Percentiles rank a stretch among this genome's conserved stretches.
phyloP scores from a whole-genome alignment of 1,139 yeast species.

The Yamadazyma spencermartinsiae region DNA sequence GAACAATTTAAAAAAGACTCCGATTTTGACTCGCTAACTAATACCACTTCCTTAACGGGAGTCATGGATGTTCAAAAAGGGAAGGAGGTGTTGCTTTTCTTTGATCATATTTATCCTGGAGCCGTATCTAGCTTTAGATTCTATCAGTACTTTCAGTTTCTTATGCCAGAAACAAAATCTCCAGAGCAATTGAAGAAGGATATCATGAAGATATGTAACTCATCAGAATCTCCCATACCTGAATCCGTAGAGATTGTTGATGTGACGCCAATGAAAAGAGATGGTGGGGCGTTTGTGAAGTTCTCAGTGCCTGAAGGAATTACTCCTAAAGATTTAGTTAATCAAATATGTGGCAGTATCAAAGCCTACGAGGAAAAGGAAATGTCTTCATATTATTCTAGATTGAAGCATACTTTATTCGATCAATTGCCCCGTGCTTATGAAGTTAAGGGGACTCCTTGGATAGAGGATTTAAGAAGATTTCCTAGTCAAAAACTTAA shows the following conservation, averaged over 20 bases:
- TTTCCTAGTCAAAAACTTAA: constrained; percentile 64
- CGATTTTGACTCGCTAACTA: constrained; percentile 37
- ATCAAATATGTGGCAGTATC: constrained; percentile 52
- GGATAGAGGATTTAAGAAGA: constrained; percentile 91
- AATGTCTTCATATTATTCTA: constrained; percentile 31
- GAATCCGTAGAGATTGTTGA: constrained; percentile 29
- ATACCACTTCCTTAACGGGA: constrained; percentile 32
- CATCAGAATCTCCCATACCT: constrained; percentile 30
- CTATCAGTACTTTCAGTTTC: constrained; percentile 22
- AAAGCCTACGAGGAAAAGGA: constrained; percentile 25
- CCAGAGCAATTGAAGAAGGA: constrained; percentile 21
- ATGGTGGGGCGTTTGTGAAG: constrained; percentile 92
- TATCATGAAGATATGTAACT: constrained; percentile 23
- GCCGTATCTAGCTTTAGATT: constrained; percentile 23
- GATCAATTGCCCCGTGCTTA: constrained; percentile 40
- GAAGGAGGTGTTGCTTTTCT: constrained; percentile 38
- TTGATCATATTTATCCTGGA: constrained; percentile 39
- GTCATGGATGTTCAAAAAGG: constrained; percentile 36
- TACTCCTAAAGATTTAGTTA: constrained; percentile 51
- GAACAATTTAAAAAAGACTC: constrained; percentile 35
- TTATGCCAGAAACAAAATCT: constrained; percentile 19
- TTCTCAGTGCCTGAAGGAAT: constrained; percentile 57
- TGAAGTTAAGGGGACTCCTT: constrained; percentile 88
- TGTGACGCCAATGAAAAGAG: constrained; percentile 71
- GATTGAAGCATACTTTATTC: constrained; percentile 17